Percentiles rank a stretch among this genome's conserved stretches.
Conservation (phyloP, 73 alveolate species). For the Blepharisma stoltei region DNA sequence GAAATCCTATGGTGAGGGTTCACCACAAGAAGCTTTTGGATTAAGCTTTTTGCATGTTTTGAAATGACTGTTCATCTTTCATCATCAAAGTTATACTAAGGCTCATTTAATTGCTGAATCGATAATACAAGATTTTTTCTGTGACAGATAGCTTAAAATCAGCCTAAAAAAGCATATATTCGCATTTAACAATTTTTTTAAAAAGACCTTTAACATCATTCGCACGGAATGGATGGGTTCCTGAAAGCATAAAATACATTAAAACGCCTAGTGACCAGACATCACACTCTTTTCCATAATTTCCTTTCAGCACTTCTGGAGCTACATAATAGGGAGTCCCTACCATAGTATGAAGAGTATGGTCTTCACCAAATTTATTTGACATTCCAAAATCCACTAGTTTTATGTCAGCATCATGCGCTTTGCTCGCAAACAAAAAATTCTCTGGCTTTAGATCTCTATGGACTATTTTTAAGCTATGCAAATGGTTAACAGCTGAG, state of each 20-base stretch:
- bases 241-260: conserved; percentile 27
- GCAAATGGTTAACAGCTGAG: conserved; percentile 60
- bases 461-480: conserved; percentile 58
- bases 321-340: conserved; percentile 34
- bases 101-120: too few species aligned
- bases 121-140: too few species aligned
- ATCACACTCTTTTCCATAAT: conserved; percentile 36
- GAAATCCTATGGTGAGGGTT: too few species aligned
- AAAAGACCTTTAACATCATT: background rate
- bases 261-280: conserved; percentile 36
- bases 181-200: conserved; percentile 1
- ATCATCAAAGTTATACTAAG: too few species aligned
- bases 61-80: too few species aligned
- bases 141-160: too few species aligned
- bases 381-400: conserved; percentile 43
- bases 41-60: too few species aligned
- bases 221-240: conserved; percentile 23
- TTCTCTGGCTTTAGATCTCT: conserved; percentile 79
- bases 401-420: conserved; percentile 41
- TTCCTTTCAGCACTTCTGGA: conserved; percentile 37
- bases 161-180: too few species aligned
- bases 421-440: conserved; percentile 42
- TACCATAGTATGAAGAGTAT: background rate
- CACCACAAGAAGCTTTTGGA: too few species aligned
- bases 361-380: conserved; percentile 34